Evolutionary conservation across 768 basidiomycete species (phyloP), one percentile per base, ranked within the genome.

Genomic region (Cubamyces sp.): DNA sequence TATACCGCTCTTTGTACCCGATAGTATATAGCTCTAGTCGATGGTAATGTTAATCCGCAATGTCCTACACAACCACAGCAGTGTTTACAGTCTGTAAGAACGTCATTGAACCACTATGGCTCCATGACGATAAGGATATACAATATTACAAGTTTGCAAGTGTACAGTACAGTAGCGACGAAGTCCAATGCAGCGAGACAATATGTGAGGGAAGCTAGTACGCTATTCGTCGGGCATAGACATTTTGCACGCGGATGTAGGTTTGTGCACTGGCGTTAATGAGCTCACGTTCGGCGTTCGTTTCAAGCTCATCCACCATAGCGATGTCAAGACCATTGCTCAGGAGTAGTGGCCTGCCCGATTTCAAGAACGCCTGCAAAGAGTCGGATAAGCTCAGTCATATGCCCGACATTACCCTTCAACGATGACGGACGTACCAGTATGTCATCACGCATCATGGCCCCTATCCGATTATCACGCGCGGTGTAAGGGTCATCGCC

Each of bases 281-380:
- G 42, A 90, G 69, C 67, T 92, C 91, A 37, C 68, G 46, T n/a
- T 70, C 71, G 14, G 85, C 81, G 23, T 83, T 81, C 5, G 58
- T 56, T 71, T 90, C 80, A 18, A 92, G 72, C 34, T 81, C 75
- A 59, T 85, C 75, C 21, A 91, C 79, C 16, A 85, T 69, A 8
- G 75, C 72, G 68, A 82, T 80, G 3, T 84, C 72, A 28, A 91
- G 67, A 4, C 88, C 91, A 66, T 77, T 82, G 14, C 85, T 82
- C 5, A 92, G 79, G 3, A 92, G 79, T 43, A 92, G 75, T 21
- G 88, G 87, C n/a, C 88, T 79, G 18, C 83, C 86, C 0, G 86
- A 84, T 64, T 78, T 80, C 42, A 92, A 68, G 69, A 92, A 91
- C 15, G 82, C 77, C 88, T 92, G 64, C 19, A 37, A 16, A 39